These are phyloP conservation scores for Lycium barbarum DNA, from an alignment of 257 asterid genomes.

Conservation along the genomic window DNA sequence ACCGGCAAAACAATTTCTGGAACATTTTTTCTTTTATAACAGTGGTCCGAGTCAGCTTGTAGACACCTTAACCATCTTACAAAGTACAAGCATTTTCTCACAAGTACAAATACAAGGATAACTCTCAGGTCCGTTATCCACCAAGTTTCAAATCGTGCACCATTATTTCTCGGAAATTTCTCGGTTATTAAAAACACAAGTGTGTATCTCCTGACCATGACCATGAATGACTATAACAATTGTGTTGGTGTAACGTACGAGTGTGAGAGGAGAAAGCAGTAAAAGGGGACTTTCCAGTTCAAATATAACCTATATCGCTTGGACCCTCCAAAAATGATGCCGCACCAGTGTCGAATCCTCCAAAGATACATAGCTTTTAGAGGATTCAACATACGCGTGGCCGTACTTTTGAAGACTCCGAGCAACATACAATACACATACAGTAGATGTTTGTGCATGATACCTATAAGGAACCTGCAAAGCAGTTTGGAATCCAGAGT, in stretches of 20 bases:
- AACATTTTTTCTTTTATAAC: neutral
- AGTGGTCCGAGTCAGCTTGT: neutral
- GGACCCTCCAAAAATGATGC: neutral
- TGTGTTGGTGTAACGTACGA: neutral
- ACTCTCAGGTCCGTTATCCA: neutral
- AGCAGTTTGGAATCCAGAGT: slow-evolving; percentile 67
- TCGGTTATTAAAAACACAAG: neutral
- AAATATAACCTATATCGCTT: neutral
- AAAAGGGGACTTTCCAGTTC: neutral
- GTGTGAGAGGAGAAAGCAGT: neutral
- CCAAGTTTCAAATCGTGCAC: neutral
- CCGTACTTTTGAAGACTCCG: neutral
- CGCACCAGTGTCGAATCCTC: neutral
- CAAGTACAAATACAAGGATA: neutral
- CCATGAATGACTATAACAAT: neutral
- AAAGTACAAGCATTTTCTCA: neutral
- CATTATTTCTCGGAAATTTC: neutral
- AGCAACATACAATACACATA: neutral
- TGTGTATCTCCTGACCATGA: neutral
- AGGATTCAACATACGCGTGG: neutral
- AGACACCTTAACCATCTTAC: neutral
- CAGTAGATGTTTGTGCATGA: neutral
- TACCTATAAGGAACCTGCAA: slow-evolving; percentile 73
- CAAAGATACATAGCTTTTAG: too few species aligned
- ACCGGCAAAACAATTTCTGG: neutral